Evolutionary conservation across 2,329 filamentous ascomycete genomes (phyloP).

Genomic region (Aureobasidium mangrovei): DNA sequence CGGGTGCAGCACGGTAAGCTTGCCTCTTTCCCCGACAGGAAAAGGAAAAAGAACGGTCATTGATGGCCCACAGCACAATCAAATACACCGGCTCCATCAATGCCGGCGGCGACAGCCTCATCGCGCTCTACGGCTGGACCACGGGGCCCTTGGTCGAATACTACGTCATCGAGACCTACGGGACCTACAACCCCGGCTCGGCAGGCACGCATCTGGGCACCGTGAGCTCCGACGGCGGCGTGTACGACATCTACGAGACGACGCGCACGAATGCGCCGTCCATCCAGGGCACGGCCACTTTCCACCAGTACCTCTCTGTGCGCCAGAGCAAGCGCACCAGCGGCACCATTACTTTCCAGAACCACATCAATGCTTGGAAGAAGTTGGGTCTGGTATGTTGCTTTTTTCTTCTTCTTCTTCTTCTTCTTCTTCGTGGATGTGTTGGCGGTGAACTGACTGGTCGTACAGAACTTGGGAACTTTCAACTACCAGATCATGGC

Average conservation of each 20-base stretch:
- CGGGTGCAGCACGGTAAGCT: constrained; percentile 41
- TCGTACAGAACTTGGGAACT: constrained; percentile 32
- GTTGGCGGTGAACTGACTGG: neutral
- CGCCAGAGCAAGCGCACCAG: constrained; percentile 41
- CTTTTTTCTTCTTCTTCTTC: neutral
- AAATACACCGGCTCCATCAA: constrained; percentile 42
- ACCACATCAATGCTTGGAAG: constrained; percentile 48
- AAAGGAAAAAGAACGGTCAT: neutral
- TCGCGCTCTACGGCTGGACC: constrained; percentile 52
- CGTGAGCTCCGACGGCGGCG: constrained; percentile 43
- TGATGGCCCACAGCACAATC: constrained; percentile 33
- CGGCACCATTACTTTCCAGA: constrained; percentile 42
- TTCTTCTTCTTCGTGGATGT: neutral
- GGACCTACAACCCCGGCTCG: constrained; percentile 37
- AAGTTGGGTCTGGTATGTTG: constrained; percentile 33
- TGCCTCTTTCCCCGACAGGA: neutral
- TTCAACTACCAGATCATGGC: constrained; percentile 47
- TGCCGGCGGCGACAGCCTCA: constrained; percentile 43
- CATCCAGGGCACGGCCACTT: constrained; percentile 47
- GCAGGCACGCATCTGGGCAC: constrained; percentile 40
- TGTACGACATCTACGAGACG: constrained; percentile 44
- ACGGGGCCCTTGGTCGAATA: constrained; percentile 48
- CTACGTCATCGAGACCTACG: constrained; percentile 49
- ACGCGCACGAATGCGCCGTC: constrained; percentile 39
- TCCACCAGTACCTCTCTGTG: constrained; percentile 48